phyloP scores from a whole-genome alignment of 1,284 basidiomycete species.

The Cystobasidium sp. region DNA sequence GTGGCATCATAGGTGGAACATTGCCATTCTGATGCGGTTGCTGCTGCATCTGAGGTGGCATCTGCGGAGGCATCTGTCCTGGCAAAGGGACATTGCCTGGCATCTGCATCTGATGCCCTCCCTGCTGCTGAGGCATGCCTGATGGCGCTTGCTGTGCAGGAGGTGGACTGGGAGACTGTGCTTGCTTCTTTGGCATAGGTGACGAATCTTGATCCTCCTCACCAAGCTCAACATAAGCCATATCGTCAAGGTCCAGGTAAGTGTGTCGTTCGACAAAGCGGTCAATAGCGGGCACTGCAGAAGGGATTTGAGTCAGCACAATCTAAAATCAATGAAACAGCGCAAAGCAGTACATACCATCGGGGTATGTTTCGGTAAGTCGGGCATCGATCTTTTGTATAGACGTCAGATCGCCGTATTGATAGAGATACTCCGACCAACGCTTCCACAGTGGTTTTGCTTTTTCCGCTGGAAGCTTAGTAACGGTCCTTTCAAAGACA shows the following conservation, averaged over 20 bases:
- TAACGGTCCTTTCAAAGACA: slow-evolving; percentile 86
- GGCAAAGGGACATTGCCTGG: neutral
- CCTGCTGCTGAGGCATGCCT: neutral
- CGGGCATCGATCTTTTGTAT: slow-evolving; percentile 86
- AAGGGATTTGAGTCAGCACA: neutral
- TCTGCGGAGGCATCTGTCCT: slow-evolving; percentile 3
- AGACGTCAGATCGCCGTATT: slow-evolving; percentile 88
- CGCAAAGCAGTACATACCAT: slow-evolving; percentile 61
- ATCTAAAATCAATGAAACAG: neutral
- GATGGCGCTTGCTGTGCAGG: slow-evolving; percentile 1
- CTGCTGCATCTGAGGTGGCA: slow-evolving; percentile 25
- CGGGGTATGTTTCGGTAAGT: slow-evolving; percentile 83
- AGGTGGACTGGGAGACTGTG: slow-evolving; percentile 2
- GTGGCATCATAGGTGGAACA: slow-evolving; percentile 10
- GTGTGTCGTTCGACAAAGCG: slow-evolving; percentile 87
- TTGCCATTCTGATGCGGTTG: slow-evolving; percentile 4
- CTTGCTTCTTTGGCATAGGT: neutral
- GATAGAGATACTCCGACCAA: slow-evolving; percentile 94
- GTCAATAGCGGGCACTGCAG: slow-evolving; percentile 80
- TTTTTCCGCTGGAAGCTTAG: slow-evolving; percentile 73
- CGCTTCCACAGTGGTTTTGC: slow-evolving; percentile 90
- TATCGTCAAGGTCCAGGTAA: slow-evolving; percentile 85
- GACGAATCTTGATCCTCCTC: slow-evolving; percentile 25
- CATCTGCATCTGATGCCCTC: slow-evolving; percentile 23
- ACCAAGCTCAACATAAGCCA: slow-evolving; percentile 85